Evolutionary conservation across 129 eudicot species (phyloP), one percentile per base, ranked within the genome.

Genomic region (Saposhnikovia divaricata): DNA sequence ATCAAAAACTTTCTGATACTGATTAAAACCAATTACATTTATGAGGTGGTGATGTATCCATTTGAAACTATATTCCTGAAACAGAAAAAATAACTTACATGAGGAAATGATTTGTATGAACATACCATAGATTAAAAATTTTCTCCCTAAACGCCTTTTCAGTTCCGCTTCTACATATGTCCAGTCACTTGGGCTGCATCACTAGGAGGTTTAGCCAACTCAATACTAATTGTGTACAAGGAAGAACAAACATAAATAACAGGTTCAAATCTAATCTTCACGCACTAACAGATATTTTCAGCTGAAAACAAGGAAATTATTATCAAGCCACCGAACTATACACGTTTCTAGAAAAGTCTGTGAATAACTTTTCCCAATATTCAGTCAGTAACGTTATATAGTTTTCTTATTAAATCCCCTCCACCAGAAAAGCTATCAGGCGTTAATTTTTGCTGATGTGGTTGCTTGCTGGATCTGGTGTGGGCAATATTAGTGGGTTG

Each of bases 141-240:
- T 88, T 80, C 93, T 88, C 61, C 99, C 99, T 59, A 96, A 77
- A 13, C 91, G 96, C 85, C 89, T 90, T 86, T 90, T 96, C 85
- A 96, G 78, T 84, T 92, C 97, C 75, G 90, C 90, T 87, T 92
- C 94, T 79, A 89, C 89, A 74, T 92, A 96, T 73, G 85, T 90
- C 99, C 97, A 96, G 81, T 96, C 99, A 86, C 90, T 88, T 47
- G 96, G 99, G 92, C 99, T 95, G 91, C 90, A 89, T 77, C 72
- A 74, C 73, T 71, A 70, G 48, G 74, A 79, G 74, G 74, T 34
- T 31, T 21, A 43, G 44, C 72, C 57, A n/a, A 61, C 74, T 71
- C 72, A 79, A 21, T 69, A 76, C 61, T 21, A 79, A 76, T 78
- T 75, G 31, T 75, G 31, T 31, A 63, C 70, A 79, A 79, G 42